A percentile compares a stretch with the other conserved stretches of the same genome.
phyloP scores from a whole-genome alignment of 441 rosid genomes.

The Mallotus repandus region DNA sequence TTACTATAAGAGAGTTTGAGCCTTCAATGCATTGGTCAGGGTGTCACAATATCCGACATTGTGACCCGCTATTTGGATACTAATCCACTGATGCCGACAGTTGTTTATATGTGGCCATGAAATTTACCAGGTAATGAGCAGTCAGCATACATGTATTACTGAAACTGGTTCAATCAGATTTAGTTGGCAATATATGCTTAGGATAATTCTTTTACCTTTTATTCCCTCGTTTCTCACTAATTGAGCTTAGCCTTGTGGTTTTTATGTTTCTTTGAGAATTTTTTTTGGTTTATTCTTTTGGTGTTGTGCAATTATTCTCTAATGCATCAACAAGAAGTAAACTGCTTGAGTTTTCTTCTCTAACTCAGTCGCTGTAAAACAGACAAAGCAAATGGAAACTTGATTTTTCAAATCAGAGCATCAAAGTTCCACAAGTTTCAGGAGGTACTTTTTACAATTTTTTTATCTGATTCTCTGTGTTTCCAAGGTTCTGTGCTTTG shows the following conservation, averaged over 20 bases:
- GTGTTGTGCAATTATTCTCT: constrained; percentile 19
- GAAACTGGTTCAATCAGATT: constrained; percentile 8
- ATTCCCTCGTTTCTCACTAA: background rate
- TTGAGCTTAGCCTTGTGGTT: constrained; percentile 3
- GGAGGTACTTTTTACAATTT: constrained; percentile 53
- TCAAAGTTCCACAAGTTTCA: constrained; percentile 98
- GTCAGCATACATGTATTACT: background rate
- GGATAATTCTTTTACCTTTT: background rate
- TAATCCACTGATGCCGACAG: constrained; percentile 96
- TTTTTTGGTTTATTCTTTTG: background rate
- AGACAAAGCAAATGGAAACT: constrained; percentile 72
- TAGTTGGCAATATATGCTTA: background rate
- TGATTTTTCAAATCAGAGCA: constrained; percentile 96
- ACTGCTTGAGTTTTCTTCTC: constrained; percentile 89
- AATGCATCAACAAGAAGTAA: constrained; percentile 67
- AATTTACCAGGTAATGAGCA: constrained; percentile 83
- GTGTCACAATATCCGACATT: constrained; percentile 88
- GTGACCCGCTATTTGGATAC: constrained; percentile 98
- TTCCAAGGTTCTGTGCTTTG: too few relatives aligned
- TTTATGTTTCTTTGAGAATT: background rate
- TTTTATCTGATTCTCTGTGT: too few relatives aligned
- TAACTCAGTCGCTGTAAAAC: constrained; percentile 60
- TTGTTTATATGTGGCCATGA: constrained; percentile 97
- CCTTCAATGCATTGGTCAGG: constrained; percentile 93
- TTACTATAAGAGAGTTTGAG: constrained; percentile 90